Evolutionary conservation across 805 yeast genomes (phyloP).

Genomic region (Wickerhamomyces pijperi): DNA sequence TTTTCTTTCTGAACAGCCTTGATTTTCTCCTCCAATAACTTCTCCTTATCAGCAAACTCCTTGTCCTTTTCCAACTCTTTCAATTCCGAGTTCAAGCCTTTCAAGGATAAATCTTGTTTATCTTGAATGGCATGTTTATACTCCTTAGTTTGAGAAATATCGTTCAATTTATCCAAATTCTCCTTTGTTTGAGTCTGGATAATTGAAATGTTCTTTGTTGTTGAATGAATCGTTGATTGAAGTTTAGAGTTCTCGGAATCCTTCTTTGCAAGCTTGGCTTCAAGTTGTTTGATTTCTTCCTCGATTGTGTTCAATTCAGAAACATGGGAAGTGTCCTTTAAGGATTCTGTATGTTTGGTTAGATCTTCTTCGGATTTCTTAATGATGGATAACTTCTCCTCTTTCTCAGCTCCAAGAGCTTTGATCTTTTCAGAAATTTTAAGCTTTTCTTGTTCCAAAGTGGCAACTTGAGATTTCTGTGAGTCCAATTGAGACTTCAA

Average conservation of each 20-base stretch:
- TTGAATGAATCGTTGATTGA: neutral
- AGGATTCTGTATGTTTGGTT: too few relatives aligned
- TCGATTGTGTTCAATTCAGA: neutral
- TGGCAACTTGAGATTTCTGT: conserved; percentile 6
- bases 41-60: conserved; percentile 7
- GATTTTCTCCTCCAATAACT: conserved; percentile 8
- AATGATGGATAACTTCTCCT: conserved; percentile 2
- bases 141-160: neutral
- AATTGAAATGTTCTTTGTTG: neutral
- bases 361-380: neutral
- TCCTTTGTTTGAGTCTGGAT: neutral
- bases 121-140: neutral
- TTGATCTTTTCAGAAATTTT: conserved; percentile 6
- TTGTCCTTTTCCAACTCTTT: conserved; percentile 4
- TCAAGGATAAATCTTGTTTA: neutral
- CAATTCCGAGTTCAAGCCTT: conserved; percentile 10
- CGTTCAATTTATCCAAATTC: neutral
- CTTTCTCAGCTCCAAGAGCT: conserved; percentile 8
- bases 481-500: conserved; percentile 8
- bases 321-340: too few relatives aligned
- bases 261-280: neutral
- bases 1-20: conserved; percentile 12
- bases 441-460: conserved; percentile 10
- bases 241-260: neutral
- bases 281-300: neutral